These are phyloP conservation scores for Candida tropicalis DNA, from an alignment of 1,139 yeast genomes.

Conservation along the genomic window DNA sequence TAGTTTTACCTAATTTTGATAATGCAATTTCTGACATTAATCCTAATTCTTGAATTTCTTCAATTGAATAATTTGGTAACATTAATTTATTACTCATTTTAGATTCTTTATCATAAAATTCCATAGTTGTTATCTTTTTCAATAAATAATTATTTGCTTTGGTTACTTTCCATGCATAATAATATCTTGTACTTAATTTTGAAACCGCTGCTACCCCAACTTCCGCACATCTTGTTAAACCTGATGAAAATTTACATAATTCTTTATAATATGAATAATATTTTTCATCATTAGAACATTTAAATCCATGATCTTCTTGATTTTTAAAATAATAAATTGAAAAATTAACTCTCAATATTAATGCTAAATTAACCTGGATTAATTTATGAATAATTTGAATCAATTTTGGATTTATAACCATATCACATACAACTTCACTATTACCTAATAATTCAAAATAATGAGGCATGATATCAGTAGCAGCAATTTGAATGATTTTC, in stretches of 20 bases:
- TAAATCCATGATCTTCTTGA: conserved; percentile 22
- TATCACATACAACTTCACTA: conserved; percentile 37
- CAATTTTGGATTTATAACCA: conserved; percentile 44
- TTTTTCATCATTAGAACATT: conserved; percentile 19
- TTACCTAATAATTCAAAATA: conserved; percentile 36
- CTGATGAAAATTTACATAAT: conserved; percentile 32
- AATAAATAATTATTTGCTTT: conserved; percentile 43
- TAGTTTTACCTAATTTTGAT: conserved; percentile 21
- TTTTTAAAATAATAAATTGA: conserved; percentile 21
- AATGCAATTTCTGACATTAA: conserved; percentile 29
- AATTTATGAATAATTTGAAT: conserved; percentile 43
- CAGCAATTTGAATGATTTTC: conserved; percentile 34
- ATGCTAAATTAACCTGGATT: conserved; percentile 35
- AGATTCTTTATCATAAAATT: conserved; percentile 32
- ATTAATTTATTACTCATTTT: conserved; percentile 15
- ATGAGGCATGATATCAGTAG: conserved; percentile 42
- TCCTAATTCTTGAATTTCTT: conserved; percentile 33
- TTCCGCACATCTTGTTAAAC: conserved; percentile 38
- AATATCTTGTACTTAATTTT: conserved; percentile 46
- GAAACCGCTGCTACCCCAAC: conserved; percentile 39
- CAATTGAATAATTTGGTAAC: conserved; percentile 19
- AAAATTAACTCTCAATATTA: conserved; percentile 33
- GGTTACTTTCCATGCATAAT: conserved; percentile 54
- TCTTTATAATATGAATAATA: conserved; percentile 25
- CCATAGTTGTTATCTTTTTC: conserved; percentile 28